Base-by-base conservation (phyloP, 1,284 basidiomycete genomes). In the Termitomyces sp. region DNA sequence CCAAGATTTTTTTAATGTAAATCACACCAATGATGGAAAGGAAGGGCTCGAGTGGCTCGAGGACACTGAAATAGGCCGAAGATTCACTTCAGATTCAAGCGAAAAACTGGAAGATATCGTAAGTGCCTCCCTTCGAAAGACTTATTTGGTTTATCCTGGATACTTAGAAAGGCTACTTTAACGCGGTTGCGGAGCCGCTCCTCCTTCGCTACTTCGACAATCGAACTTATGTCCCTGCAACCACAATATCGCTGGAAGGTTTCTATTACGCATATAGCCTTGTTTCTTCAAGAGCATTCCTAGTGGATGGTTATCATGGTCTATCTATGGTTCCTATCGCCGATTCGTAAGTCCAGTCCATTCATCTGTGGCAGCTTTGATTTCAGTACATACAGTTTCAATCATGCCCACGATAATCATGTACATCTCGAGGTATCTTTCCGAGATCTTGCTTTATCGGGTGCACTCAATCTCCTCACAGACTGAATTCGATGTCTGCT, bases 241-340 rank as follows among this genome's bases (percentile, higher is more conserved):
- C 17, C 19, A 46, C 43, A 34, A 67, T 70, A 51, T 65, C 76
- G 1, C 68, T 87, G 53, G 57, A 68, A 17, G 81, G 78, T 2
- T 93, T 90, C 64, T 73, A 81, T 52, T 77, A 81, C 56, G 86
- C 90, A 1, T 95, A 88, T 70, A 80, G 85, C 3, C 79, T 96
- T 28, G 90, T 95, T 40, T 89, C 86, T 9, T 92, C 92, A 2
- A 79, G 94, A 39, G 88, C 94, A 0, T 98, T 98, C 71, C 73
- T 91, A 51, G 84, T 95, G 52, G 94, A 97, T 68, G 78, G 84
- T 3, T 94, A 86, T 68, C 92, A 95, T 68, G 84, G 86, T 1
- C 75, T 94, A 19, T 82, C 89, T 1, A 89, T 98, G 81, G 91
- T 94, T 12, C 93, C 94, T 1, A 81, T 95, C 57, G 92, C 93